Conservation (phyloP, 306 rosid species). For the Argentina anserina region DNA sequence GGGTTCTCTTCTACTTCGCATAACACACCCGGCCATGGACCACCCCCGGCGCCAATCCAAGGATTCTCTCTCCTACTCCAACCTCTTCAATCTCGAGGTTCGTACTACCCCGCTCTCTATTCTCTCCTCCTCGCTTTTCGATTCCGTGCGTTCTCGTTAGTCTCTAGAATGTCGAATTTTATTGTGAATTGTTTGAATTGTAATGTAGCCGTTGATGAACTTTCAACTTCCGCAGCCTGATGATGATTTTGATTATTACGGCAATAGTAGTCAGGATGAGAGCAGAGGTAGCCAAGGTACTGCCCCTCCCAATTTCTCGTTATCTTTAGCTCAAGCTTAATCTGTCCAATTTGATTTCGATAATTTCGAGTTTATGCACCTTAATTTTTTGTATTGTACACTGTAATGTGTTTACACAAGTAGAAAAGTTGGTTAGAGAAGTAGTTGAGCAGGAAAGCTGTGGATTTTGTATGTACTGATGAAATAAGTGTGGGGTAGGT, state of each 20-base stretch:
- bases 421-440: background rate
- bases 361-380: constrained; percentile 8
- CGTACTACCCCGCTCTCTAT: constrained; percentile 1
- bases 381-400: background rate
- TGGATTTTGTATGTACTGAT: constrained; percentile 13
- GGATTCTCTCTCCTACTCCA: constrained; percentile 55
- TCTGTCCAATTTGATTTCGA: constrained; percentile 2
- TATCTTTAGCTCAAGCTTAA: constrained; percentile 8
- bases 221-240: constrained; percentile 86
- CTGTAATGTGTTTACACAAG: background rate
- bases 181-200: constrained; percentile 16
- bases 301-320: constrained; percentile 21
- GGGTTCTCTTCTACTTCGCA: background rate
- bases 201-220: constrained; percentile 87
- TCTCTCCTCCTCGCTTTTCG: background rate
- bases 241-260: constrained; percentile 90
- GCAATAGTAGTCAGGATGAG: constrained; percentile 98
- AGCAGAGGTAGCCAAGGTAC: constrained; percentile 92
- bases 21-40: background rate
- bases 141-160: background rate
- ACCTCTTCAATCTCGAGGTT: constrained; percentile 86
- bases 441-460: constrained; percentile 8
- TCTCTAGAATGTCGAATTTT: constrained; percentile 2
- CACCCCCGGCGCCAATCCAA: constrained; percentile 54
- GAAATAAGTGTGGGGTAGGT: constrained; percentile 42